Conservation (phyloP, 768 basidiomycete species). For the Ramaria sp. region DNA sequence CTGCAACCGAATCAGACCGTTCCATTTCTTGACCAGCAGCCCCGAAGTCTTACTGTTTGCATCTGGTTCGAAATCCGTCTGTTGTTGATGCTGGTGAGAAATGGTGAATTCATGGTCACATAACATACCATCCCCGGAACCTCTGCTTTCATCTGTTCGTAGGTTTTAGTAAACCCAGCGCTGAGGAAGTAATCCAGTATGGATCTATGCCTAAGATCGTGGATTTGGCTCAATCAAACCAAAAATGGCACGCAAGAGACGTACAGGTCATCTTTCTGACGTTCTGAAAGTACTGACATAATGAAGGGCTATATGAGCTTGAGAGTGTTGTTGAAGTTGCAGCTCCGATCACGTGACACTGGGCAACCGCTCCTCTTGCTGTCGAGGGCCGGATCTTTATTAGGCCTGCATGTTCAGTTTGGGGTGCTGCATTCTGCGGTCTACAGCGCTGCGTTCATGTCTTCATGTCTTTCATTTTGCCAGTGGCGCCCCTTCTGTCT, state of each 20-base stretch:
- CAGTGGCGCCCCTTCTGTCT: no score
- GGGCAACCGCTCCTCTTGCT: no score
- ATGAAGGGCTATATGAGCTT: neutral
- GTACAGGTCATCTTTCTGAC: slow-evolving; percentile 6
- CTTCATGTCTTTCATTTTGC: no score
- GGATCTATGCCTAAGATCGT: slow-evolving; percentile 55
- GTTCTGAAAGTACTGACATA: slow-evolving; percentile 2
- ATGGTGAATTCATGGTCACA: neutral
- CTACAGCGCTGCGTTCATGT: no score
- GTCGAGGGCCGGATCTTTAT: no score
- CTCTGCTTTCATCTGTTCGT: slow-evolving; percentile 46
- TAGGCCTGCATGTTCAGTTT: no score
- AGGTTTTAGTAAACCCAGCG: slow-evolving; percentile 53
- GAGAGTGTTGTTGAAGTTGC: neutral
- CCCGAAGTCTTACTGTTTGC: slow-evolving; percentile 80
- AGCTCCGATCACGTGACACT: no score
- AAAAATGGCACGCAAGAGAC: neutral
- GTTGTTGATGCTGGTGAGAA: slow-evolving; percentile 10
- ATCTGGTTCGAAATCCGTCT: slow-evolving; percentile 66
- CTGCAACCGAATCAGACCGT: slow-evolving; percentile 87
- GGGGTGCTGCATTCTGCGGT: no score
- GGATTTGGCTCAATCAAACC: no score
- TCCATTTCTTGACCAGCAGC: slow-evolving; percentile 96
- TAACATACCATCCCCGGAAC: slow-evolving; percentile 1
- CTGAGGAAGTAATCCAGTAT: slow-evolving; percentile 71